Evolutionary conservation across 345 rosid genomes (phyloP), one percentile per base, ranked within the genome.

Genomic region (Bruguiera parviflora): DNA sequence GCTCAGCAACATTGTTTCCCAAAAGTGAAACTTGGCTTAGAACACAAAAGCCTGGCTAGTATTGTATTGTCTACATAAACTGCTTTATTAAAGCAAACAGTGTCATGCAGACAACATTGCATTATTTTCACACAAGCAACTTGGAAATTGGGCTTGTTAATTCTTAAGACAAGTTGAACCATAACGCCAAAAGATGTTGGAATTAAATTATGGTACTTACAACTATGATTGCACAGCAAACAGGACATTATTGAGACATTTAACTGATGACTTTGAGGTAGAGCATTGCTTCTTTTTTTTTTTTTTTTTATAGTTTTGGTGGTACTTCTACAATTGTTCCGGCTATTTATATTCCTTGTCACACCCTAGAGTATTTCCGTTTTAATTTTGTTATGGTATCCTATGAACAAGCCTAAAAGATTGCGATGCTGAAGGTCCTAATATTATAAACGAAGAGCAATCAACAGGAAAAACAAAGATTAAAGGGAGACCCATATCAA

Each of bases 81-180:
- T 10, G 25, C 28, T 56, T 21, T 15, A 25, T 19, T 37, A 63
- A 53, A 56, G 49, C 49, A 62, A 71, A 55, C 55, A 18, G 28
- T 31, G 8, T 21, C 22, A 27, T 33, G 61, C 28, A 35, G 72
- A 69, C 57, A 65, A 57, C 53, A 57, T 25, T 63, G 21, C 37
- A 61, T 61, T 56, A 56, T 22, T 56, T 10, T 10, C 25, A 56
- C 59, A 58, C 71, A 65, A 72, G 63, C 61, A 51, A 58, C 75
- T 74, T 77, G 84, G 79, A 77, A 80, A 71, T 67, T 77, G 74
- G 74, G 69, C 75, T 76, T 46, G 27, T 18, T 62, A 20, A 69
- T 69, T 68, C 22, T 31, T 52, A 37, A 47, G 22, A 27, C 52
- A 63, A 74, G 29, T 15, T 66, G 16, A 43, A 43, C 47, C 47